Evolutionary conservation across 768 basidiomycete genomes (phyloP), one percentile per base, ranked within the genome.

Genomic region (Tricholoma matsutake): DNA sequence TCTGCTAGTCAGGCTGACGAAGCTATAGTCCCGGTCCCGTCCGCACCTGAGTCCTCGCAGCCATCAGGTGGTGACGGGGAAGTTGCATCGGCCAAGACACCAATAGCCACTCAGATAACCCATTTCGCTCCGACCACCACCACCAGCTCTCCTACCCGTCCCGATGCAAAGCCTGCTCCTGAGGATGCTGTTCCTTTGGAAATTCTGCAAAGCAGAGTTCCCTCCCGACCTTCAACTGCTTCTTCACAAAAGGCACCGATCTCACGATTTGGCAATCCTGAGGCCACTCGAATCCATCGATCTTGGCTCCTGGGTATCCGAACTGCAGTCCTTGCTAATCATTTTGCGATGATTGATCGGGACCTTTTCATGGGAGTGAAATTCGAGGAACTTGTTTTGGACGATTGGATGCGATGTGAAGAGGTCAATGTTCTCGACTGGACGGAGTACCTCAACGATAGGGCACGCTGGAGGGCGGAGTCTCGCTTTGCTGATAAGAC

Each of bases 301-400:
- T 92, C 89, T 2, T 95, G 90, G 76, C 79, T 95, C 55, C 76
- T 92, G n/a, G 72, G 69, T 31, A 78, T 83, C 69, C 78, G 84
- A 6, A 84, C 89, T 1, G 84, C 85, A 37, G 74, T 74, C 4
- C 71, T 97, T 34, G 89, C 89, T 1, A 81, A 86, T 56, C 91
- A 94, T 66, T 91, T 96, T 67, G 82, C 89, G 6, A 88, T 93
- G 82, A 93, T 96, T 64, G 94, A 96, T 64, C 83, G 91, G 25
- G 94, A 96, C 65, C 75, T 96, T 58, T 92, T 94, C 71, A 86
- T 91, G 72, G 83, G 84, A 11, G 81, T 96, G 71, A 89, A 88
- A 65, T 94, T 94, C 68, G 92, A 95, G 68, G 94, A 96, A 67
- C 79, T 94, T n/a, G 86, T 93, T 39, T 79, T 86, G 62, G 83